Evolutionary conservation across 345 rosid genomes (phyloP).

Genomic region (Theobroma cacao): DNA sequence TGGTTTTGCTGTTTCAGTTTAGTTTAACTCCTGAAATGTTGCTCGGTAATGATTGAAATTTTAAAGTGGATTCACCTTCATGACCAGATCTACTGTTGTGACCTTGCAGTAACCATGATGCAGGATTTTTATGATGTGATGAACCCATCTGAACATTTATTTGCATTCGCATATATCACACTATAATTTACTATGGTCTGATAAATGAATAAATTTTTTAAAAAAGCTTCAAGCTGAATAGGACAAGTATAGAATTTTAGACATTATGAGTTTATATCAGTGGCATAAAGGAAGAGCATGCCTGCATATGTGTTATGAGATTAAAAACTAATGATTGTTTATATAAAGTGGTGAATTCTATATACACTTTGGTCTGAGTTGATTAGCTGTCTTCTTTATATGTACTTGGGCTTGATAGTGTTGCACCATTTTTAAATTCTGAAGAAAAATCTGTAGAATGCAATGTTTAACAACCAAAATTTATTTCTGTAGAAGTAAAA

Average conservation of each 20-base stretch:
- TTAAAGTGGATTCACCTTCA: background rate
- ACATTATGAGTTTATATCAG: background rate
- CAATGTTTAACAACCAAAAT: background rate
- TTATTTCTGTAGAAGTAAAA: background rate
- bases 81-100: background rate
- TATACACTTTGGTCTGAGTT: background rate
- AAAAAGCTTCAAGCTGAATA: background rate
- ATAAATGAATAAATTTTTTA: too few species aligned
- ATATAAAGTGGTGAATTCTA: background rate
- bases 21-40: background rate
- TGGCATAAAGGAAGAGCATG: background rate
- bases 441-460: background rate
- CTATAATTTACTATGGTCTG: background rate
- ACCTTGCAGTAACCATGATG: background rate
- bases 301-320: background rate
- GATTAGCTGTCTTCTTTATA: background rate
- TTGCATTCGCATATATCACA: background rate
- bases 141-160: background rate
- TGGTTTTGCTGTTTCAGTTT: background rate
- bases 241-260: background rate
- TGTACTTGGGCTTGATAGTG: background rate
- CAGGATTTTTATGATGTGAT: conserved; percentile 4
- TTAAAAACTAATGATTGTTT: background rate
- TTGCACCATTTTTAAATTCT: background rate
- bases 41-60: background rate